Conservation (phyloP, 2,329 filamentous ascomycete genomes). For the Ascosphaera apis region DNA sequence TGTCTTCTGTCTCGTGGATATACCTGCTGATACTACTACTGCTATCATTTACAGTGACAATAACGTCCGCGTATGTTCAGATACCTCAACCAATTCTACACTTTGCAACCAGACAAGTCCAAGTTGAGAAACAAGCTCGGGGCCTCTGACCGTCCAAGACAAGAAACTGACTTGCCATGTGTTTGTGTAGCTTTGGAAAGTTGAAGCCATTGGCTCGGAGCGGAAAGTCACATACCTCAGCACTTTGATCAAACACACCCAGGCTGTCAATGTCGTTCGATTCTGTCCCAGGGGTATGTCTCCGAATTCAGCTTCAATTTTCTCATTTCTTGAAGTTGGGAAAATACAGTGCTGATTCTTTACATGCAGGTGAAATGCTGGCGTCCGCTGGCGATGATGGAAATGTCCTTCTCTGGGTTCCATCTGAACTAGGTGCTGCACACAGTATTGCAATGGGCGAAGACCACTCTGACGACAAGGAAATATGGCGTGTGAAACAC, state of each 20-base stretch:
- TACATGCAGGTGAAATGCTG: conserved; percentile 52
- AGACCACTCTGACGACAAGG: conserved; percentile 75
- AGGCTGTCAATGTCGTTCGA: conserved; percentile 92
- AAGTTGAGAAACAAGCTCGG: too few species aligned
- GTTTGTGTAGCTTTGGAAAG: conserved; percentile 58
- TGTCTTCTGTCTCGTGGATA: neutral
- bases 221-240: conserved; percentile 79
- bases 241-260: conserved; percentile 78
- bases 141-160: too few species aligned
- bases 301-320: too few species aligned
- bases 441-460: conserved; percentile 39
- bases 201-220: conserved; percentile 66
- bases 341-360: too few species aligned
- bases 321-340: too few species aligned
- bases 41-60: conserved; percentile 37
- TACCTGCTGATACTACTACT: conserved; percentile 3
- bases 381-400: conserved; percentile 93
- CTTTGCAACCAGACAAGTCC: too few species aligned
- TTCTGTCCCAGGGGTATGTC: conserved; percentile 73
- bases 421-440: conserved; percentile 41
- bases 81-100: too few species aligned
- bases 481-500: conserved; percentile 89
- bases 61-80: conserved; percentile 56
- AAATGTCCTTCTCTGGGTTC: conserved; percentile 91
- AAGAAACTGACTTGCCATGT: conserved; percentile 3